Conservation (phyloP, 352 stramenopile species). For the Phytopythium sindhum region DNA sequence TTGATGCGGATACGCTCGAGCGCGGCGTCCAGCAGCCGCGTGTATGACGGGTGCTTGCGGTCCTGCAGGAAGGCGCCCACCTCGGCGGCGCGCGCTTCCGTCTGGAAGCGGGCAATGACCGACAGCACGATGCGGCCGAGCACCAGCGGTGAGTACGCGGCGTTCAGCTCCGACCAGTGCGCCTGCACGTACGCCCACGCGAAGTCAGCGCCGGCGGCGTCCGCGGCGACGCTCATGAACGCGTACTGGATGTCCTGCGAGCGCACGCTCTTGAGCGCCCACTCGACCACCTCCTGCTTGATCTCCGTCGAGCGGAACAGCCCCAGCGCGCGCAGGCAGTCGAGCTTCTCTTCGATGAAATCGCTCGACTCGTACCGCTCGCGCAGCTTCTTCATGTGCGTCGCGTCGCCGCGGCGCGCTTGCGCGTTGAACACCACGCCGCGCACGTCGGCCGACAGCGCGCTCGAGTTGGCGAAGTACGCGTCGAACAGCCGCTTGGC, state of each 20-base stretch:
- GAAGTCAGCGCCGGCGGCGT: conserved; percentile 42
- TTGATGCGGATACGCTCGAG: conserved; percentile 79
- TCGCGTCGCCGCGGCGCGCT: conserved; percentile 37
- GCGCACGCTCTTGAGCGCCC: conserved; percentile 62
- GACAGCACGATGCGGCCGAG: conserved; percentile 70
- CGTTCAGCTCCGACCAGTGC: conserved; percentile 63
- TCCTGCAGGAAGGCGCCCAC: conserved; percentile 58
- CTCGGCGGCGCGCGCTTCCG: conserved; percentile 38
- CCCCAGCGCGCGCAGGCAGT: conserved; percentile 72
- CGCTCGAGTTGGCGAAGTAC: conserved; percentile 54
- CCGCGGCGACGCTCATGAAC: conserved; percentile 68
- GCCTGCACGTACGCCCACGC: conserved; percentile 76
- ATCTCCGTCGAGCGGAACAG: conserved; percentile 52
- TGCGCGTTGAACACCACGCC: conserved; percentile 62
- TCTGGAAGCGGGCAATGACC: conserved; percentile 64
- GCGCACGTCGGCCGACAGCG: conserved; percentile 58
- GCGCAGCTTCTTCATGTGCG: conserved; percentile 43
- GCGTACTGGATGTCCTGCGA: conserved; percentile 82
- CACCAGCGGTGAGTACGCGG: conserved; percentile 55
- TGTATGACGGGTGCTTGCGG: conserved; percentile 71
- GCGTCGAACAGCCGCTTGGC: conserved; percentile 48
- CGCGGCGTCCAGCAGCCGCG: conserved; percentile 54
- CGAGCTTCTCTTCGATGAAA: conserved; percentile 80
- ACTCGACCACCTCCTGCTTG: conserved; percentile 69
- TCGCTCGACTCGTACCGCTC: conserved; percentile 66